Conservation (phyloP, 805 yeast genomes). For the Metschnikowia lunata region DNA sequence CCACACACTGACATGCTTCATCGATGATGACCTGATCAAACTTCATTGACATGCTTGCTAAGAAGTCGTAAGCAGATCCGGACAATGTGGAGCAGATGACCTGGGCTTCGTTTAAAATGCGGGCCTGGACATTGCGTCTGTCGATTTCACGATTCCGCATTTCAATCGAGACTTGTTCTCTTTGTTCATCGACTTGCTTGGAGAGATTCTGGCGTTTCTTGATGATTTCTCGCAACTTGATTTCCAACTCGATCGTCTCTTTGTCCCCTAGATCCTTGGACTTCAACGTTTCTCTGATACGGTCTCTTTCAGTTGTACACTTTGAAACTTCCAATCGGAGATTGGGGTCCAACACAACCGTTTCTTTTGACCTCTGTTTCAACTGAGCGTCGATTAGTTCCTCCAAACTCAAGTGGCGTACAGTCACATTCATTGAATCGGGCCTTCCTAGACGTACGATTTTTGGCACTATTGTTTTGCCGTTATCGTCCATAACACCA, state of each 20-base stretch:
- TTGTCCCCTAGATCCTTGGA: conserved; percentile 34
- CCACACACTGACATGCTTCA: conserved; percentile 98
- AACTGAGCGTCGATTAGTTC: conserved; percentile 70
- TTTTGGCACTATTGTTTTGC: conserved; percentile 52
- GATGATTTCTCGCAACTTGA: conserved; percentile 52
- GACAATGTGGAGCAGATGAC: conserved; percentile 89
- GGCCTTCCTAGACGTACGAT: conserved; percentile 86
- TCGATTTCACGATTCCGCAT: conserved; percentile 74
- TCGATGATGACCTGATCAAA: conserved; percentile 92
- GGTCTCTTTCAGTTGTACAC: conserved; percentile 55
- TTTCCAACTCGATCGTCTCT: conserved; percentile 44
- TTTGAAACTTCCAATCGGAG: conserved; percentile 49
- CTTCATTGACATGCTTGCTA: conserved; percentile 66
- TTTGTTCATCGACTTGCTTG: conserved; percentile 66
- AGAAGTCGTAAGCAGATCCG: conserved; percentile 88
- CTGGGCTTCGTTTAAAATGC: conserved; percentile 68
- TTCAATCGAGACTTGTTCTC: conserved; percentile 68
- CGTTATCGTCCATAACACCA: conserved; percentile 61
- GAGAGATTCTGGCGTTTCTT: conserved; percentile 65
- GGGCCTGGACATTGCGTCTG: conserved; percentile 68
- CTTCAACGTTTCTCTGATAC: conserved; percentile 39
- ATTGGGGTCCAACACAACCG: conserved; percentile 39
- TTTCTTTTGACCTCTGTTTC: conserved; percentile 34
- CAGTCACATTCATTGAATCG: conserved; percentile 81
- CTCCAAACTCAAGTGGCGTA: conserved; percentile 78